Evolutionary conservation across 1,139 yeast genomes (phyloP), one percentile per base, ranked within the genome.

Genomic region (Lodderomyces theae): DNA sequence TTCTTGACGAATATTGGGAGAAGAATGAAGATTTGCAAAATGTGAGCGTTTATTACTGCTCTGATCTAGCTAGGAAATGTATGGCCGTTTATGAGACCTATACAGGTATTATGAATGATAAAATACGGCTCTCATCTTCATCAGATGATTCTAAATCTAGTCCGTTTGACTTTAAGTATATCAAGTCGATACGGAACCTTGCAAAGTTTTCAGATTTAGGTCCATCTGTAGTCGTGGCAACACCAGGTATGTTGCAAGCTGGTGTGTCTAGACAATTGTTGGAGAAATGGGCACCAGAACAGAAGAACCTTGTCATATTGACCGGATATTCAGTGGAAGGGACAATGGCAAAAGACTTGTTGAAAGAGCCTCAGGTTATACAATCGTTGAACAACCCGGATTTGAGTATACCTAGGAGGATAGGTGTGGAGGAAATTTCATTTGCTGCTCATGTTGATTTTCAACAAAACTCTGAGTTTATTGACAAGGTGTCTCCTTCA

Each of bases 311-410:
- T 2, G 82, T 89, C 22, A 78, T 92, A 26, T 66, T 92, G 60
- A 94, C 99, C 0, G 99, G 99, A 66, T 92, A 92, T 61, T 90
- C 97, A 2, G 96, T 92, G 4, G 99, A 92, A 59, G 98, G 99
- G 18, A 92, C 98, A 1, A 80, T 92, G 89, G 99, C 98, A 0
- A 92, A 92, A 56, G 87, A 79, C 44, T 69, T 92, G 35, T 69
- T 94, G 50, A 79, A 88, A 35, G 97, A 90, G 52, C 98, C 99
- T 0, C 79, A 81, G 21, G 86, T 89, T 15, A 88, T 92, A 42
- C 94, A 94, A 3, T 85, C 97, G 0, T 67, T 78, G 17, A 66
- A 73, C 18, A 88, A 88, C 48, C 87, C 96, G 0, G 97, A 90
- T 42, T 69, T 83, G 28, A 78, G 80, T 40, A 84, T 92, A 34